Base-by-base conservation (phyloP, 768 basidiomycete species). In the Tubosaeta sp. region DNA sequence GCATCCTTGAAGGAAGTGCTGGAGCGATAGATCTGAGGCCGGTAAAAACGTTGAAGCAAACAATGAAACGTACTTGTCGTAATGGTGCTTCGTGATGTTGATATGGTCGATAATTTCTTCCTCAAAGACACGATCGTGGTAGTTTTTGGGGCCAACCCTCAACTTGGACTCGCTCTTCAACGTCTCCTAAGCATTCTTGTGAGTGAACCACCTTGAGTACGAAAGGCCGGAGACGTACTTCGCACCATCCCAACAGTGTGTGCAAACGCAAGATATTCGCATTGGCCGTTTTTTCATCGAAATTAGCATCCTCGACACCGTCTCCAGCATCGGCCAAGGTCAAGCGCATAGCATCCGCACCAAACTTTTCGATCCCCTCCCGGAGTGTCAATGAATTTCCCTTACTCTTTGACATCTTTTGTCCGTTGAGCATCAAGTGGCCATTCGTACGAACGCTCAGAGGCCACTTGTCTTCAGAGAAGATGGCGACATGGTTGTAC, bases 371-470 rank as follows among this genome's bases (percentile, higher is more conserved):
- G 52, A 95, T 83, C 1, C 88, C 81, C 64, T 99, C 89, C 48
- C 82, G 73, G 67, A 98, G 73, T 1, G 95, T 99, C 76, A 98
- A 74, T 50, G 86, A 90, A 71, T 99, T 99, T 11, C 96, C 96
- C 40, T 87, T 94, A 68, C 87, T 90, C 80, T 98, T 99, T 35
- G 84, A 86, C 96, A 99, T 99, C 77, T 98, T 99, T 77, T 94
- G 87, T 18, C 95, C 94, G 69, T 99, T 98, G 68, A 99, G 69
- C 86, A 93, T 86, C 75, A 99, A 69, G 66, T 98, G 95, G 0
- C 96, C 96, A 64, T 99, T 99, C 41, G 90, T 86, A 22, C 96
- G 87, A 77, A 99, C 91, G 64, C 90, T 84, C 61, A 81, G 63
- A 0, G 96, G 95, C 90, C 90, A 93, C 68, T 90, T 89, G 64